Percentiles rank a stretch among this genome's conserved stretches.
These are phyloP conservation scores for Neopestalotiopsis rosae DNA, from an alignment of 2,329 filamentous ascomycete genomes.

Conservation along the genomic window DNA sequence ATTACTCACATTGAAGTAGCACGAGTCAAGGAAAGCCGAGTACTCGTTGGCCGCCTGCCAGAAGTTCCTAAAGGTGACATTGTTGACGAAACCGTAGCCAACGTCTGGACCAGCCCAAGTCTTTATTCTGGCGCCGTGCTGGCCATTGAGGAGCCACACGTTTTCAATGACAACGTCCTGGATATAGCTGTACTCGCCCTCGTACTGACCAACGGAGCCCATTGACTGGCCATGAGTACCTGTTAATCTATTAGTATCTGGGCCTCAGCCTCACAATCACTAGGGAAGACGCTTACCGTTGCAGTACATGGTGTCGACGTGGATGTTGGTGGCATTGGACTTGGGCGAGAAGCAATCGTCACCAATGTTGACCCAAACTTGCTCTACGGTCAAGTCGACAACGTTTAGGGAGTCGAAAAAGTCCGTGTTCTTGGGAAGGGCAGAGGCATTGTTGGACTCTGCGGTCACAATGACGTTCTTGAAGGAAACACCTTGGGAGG, in stretches of 20 bases:
- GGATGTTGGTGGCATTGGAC: constrained; percentile 61
- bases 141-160: constrained; percentile 56
- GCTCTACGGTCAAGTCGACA: constrained; percentile 55
- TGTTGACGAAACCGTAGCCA: constrained; percentile 66
- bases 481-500: constrained; percentile 58
- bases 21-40: constrained; percentile 64
- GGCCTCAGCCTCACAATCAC: too few species aligned
- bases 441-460: constrained; percentile 48
- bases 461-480: constrained; percentile 60
- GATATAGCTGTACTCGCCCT: constrained; percentile 58
- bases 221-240: constrained; percentile 62
- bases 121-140: constrained; percentile 65
- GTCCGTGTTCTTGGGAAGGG: constrained; percentile 64
- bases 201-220: constrained; percentile 63
- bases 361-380: constrained; percentile 58
- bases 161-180: constrained; percentile 65
- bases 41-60: constrained; percentile 63
- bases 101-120: constrained; percentile 63
- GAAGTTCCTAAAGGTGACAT: constrained; percentile 65
- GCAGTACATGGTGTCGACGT: constrained; percentile 65
- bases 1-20: constrained; percentile 62
- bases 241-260: neutral
- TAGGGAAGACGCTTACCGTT: constrained; percentile 41
- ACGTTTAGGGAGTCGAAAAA: constrained; percentile 67
- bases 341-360: constrained; percentile 68